Base-by-base conservation (phyloP, 2,329 filamentous ascomycete species). In the Colletotrichum orchidophilum region DNA sequence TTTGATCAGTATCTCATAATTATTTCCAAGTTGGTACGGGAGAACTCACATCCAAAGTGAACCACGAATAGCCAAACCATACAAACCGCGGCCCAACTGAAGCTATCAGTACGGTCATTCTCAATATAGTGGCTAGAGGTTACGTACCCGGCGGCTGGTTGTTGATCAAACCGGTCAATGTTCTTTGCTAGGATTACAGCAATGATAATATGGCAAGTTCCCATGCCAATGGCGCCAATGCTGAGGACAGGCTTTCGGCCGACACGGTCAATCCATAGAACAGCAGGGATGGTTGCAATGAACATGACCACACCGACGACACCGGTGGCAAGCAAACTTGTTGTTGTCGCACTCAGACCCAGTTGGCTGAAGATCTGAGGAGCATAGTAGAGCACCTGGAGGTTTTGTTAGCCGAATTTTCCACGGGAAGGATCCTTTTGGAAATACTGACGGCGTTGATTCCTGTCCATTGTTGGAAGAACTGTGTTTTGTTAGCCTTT, bases 11-110 rank as follows among this genome's bases (percentile, higher is more conserved):
- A 21, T 11, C 0, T 24, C 11, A 18, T 1, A 57, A 9, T n/a
- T 27, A 6, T 13, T 18, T 27, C 86, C 69, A 87, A 18, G 90
- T 90, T 0, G 90, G 89, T 90, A 90, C 93, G 3, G 86, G 88
- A 77, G 91, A 11, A 35, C 63, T 54, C 31, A 67, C 67, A 94
- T 33, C 91, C 93, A 76, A 95, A 95, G 79, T 93, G 88, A 33
- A 93, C 83, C 31, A 93, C 90, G 74, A 93, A 94, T 0, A 95
- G 84, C 92, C 92, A 94, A 9, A 93, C 89, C 88, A 93, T 92
- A 63, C 78, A 82, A 2, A 87, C 84, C 6, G 87, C 91, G 0
- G 91, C 92, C 93, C 93, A 95, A 18, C 39, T 42, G 18, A 9
- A 42, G 7, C 9, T 3, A 18, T 42, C 39, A 42, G 39, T 42